Evolutionary conservation across 768 basidiomycete species (phyloP).

Genomic region (Naganishia randhawae): DNA sequence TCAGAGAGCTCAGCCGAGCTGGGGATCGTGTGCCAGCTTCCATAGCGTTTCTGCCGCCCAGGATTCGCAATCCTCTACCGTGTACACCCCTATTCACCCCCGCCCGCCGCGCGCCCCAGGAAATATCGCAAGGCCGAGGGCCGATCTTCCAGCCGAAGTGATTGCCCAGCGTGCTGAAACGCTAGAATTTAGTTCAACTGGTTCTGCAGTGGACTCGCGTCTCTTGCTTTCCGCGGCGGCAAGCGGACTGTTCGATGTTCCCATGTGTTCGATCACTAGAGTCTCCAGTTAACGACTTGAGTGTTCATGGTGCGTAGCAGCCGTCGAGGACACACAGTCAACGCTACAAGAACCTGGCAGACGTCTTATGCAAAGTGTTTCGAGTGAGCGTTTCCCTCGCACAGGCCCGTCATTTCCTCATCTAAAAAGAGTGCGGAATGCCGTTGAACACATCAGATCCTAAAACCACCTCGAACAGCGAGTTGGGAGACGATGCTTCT

Average conservation of each 20-base stretch:
- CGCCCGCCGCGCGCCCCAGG: too few relatives aligned
- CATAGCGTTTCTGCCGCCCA: not conserved
- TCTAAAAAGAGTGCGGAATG: not conserved
- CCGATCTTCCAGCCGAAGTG: conserved; percentile 3
- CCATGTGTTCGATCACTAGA: too few relatives aligned
- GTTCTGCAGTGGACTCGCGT: too few relatives aligned
- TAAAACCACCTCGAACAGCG: not conserved
- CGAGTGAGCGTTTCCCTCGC: not conserved
- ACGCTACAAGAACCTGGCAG: not conserved
- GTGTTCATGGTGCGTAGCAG: too few relatives aligned
- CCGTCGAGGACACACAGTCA: not conserved
- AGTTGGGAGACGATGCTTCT: not conserved
- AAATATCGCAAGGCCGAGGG: not conserved
- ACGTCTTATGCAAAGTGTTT: not conserved
- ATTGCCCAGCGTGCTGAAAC: not conserved
- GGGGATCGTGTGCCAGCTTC: too few relatives aligned
- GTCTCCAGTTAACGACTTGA: too few relatives aligned
- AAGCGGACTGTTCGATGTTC: not conserved
- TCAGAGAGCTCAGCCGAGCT: too few relatives aligned
- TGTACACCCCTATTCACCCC: not conserved
- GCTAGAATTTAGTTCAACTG: not conserved
- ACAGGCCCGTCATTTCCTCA: not conserved
- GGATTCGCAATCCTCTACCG: not conserved
- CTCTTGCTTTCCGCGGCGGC: too few relatives aligned
- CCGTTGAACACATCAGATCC: not conserved